Evolutionary conservation across 495 filamentous ascomycete species (phyloP).

Genomic region (Penicillium cinerascens): DNA sequence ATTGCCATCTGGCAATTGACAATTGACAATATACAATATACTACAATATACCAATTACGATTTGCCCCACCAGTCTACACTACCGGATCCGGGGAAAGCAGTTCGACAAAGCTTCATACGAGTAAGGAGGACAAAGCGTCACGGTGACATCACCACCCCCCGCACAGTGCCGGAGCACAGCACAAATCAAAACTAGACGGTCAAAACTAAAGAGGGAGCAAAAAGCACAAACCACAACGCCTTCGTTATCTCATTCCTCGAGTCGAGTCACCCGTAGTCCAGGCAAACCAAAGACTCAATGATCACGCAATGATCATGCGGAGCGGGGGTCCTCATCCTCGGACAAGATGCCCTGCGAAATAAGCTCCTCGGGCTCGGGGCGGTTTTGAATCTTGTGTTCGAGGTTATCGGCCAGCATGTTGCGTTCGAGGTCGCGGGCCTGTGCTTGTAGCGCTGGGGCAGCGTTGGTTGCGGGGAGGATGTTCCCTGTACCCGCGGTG

Average conservation of each 20-base stretch:
- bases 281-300: neutral
- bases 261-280: neutral
- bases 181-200: neutral
- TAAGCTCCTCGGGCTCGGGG: constrained; percentile 68
- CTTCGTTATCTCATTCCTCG: constrained; percentile 5
- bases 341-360: constrained; percentile 71
- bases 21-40: neutral
- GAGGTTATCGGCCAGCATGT: constrained; percentile 79
- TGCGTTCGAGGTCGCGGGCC: constrained; percentile 74
- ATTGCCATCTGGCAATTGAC: too few relatives aligned
- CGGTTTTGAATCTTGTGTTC: constrained; percentile 78
- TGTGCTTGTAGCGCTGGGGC: constrained; percentile 73
- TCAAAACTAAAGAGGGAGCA: neutral
- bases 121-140: constrained; percentile 11
- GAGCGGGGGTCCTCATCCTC: constrained; percentile 54
- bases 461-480: constrained; percentile 64
- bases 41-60: neutral
- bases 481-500: constrained; percentile 57
- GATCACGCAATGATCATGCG: neutral
- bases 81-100: neutral
- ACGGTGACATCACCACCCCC: constrained; percentile 28
- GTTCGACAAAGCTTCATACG: neutral
- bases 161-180: neutral
- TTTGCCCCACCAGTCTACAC: neutral
- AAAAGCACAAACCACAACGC: constrained; percentile 1